Base-by-base conservation (phyloP, 148 eudicot species). In the Pharnaceum exiguum region DNA sequence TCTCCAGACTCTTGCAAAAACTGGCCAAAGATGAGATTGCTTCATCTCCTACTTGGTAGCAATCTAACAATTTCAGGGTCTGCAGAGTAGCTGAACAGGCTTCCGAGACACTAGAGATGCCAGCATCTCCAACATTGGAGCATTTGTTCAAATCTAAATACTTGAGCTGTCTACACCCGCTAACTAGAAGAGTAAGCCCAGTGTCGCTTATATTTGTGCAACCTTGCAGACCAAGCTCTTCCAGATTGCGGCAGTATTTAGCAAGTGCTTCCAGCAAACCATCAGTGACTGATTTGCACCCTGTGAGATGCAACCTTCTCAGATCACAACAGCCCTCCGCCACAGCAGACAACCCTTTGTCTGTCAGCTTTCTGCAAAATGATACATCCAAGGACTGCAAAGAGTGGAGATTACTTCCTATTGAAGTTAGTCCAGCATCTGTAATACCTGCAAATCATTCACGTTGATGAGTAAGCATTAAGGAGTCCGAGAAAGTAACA, bases 281-380 rank as follows among this genome's bases (percentile, higher is more conserved):
- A 65, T 94, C 87, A 0, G 99, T 83, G 26, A 89, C 63, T 59
- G 72, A 82, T 77, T 68, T 80, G 76, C 99, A 94, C 63, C 93
- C 89, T 19, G 79, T 71, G 62, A 89, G 77, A 68, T 82, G 75
- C 71, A 94, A 72, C 61, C 73, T 65, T 80, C 77, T 83, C n/a
- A 94, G 79, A 63, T 80, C 84, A 32, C 13, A 76, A 65, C 96
- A 89, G 28, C 96, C 96, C 70, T 78, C 61, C 10, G 95, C 82
- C 56, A 89, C 71, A 59, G 89, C 83, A 60, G 75, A 69, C 24
- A 94, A 68, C 11, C 96, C 99, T 72, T 71, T 73, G 68, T 89
- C 85, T 4, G 91, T 83, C 22, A 94, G 62, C 71, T 94, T 94
- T 69, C 80, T 80, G 75, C 96, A 94, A 63, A 75, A 45, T 17